Base-by-base conservation (phyloP, 1,284 basidiomycete genomes). In the Ustilago loliicola region DNA sequence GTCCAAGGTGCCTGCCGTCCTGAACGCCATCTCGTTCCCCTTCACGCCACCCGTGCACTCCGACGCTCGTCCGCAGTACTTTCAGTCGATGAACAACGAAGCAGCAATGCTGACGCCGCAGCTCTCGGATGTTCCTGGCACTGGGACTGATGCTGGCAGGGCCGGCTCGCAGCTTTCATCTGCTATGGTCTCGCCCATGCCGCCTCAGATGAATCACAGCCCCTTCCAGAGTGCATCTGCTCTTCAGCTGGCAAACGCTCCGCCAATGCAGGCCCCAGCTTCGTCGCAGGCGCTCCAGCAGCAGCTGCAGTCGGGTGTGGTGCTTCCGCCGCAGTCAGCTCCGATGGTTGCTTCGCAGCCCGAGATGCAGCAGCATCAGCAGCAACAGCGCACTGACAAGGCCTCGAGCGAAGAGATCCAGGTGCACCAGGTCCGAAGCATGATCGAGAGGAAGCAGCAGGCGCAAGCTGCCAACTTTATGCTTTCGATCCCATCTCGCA, bases 1-100 rank as follows among this genome's bases (percentile, higher is more conserved):
- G 1, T 69, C 80, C 27, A 82, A 77, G 60, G 81, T 81, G 13
- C 67, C 83, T 13, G 74, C 77, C 3, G 67, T 84, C 30, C 61
- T 84, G 13, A 72, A 73, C 36, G 79, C 81, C 10, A 81, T 84
- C 57, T 66, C 76, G 3, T 84, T 80, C 55, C 83, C 83, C 11
- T 84, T 82, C 51, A 84, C 83, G 32, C 83, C 83, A 3, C 83
- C 83, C 1, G 68, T 80, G 2, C 76, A 80, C 32, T 63, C 79
- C 32, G 77, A 79, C 34, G 57, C 70, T 38, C 68, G 80, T 8
- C 58, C 62, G 21, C 80, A 72, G 30, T 77, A 74, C 69, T 77
- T 77, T 36, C 69, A 77, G 38, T 61, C 61, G 40, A 32, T 81
- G 65, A 63, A 56, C 52, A 61, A 77, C 61, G 81, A 82, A 32